phyloP scores from a whole-genome alignment of 257 asterid species.

The Catharanthus roseus region DNA sequence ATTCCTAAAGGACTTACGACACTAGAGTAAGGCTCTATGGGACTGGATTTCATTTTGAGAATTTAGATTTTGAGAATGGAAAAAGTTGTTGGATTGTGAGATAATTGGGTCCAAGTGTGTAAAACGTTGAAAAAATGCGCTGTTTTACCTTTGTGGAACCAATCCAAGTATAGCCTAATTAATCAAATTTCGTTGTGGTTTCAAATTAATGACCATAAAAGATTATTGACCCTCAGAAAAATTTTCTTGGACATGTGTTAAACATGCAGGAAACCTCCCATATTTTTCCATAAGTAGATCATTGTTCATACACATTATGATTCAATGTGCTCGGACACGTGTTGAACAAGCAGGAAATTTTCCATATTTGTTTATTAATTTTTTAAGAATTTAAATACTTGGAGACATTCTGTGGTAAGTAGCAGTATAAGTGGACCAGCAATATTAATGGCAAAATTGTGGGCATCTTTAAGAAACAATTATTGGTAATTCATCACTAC shows the following conservation, averaged over 20 bases:
- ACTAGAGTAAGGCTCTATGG: too few relatives aligned
- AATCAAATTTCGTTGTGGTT: not conserved
- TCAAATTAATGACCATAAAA: not conserved
- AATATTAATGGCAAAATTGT: not conserved
- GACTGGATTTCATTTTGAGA: too few relatives aligned
- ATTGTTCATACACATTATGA: not conserved
- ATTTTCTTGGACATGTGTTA: too few relatives aligned
- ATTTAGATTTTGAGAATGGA: too few relatives aligned
- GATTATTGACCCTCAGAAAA: not conserved
- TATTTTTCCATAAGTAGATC: not conserved
- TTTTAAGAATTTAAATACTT: not conserved
- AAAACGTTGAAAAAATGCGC: too few relatives aligned
- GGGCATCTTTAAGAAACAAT: not conserved
- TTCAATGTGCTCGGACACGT: not conserved
- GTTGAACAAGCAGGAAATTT: not conserved
- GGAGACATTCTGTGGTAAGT: not conserved
- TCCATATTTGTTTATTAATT: not conserved
- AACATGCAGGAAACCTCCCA: too few relatives aligned
- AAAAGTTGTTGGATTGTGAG: too few relatives aligned
- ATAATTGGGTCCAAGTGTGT: too few relatives aligned
- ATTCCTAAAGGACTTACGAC: not conserved
- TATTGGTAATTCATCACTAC: not conserved
- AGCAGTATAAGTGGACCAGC: not conserved
- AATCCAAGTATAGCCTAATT: too few relatives aligned
- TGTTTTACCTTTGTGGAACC: too few relatives aligned